Conservation (phyloP, 768 basidiomycete species). For the Boletus barrowsii region DNA sequence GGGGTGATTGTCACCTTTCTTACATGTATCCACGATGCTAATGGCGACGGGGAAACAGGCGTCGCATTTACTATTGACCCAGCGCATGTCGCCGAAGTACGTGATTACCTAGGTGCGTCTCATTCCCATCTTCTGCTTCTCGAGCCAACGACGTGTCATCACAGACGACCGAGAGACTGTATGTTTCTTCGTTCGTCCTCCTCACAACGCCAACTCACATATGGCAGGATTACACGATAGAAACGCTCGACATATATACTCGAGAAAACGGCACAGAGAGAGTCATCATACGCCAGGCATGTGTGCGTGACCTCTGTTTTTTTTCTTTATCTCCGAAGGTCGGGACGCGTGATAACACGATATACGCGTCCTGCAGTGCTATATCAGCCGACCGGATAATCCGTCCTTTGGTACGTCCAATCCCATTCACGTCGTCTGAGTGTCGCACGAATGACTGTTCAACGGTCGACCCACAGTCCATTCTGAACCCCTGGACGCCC, state of each 20-base stretch:
- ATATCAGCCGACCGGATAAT: constrained; percentile 84
- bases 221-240: constrained; percentile 78
- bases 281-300: constrained; percentile 44
- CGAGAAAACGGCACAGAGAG: constrained; percentile 47
- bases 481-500: constrained; percentile 64
- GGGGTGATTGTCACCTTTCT: constrained; percentile 51
- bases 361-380: constrained; percentile 48
- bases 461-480: constrained; percentile 52
- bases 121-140: neutral
- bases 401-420: constrained; percentile 72
- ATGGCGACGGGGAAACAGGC: constrained; percentile 39
- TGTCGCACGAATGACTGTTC: too few relatives aligned
- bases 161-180: constrained; percentile 85
- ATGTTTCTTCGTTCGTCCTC: neutral
- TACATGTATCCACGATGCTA: neutral
- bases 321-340: neutral
- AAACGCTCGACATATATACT: constrained; percentile 73
- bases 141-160: neutral
- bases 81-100: constrained; percentile 65
- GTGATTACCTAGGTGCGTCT: constrained; percentile 70
- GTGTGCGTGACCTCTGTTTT: neutral
- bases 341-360: too few relatives aligned
- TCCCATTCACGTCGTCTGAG: too few relatives aligned
- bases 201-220: neutral
- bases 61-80: constrained; percentile 88